Base-by-base conservation (phyloP, 164 flowering plant genomes). In the Umbilicus rupestris region DNA sequence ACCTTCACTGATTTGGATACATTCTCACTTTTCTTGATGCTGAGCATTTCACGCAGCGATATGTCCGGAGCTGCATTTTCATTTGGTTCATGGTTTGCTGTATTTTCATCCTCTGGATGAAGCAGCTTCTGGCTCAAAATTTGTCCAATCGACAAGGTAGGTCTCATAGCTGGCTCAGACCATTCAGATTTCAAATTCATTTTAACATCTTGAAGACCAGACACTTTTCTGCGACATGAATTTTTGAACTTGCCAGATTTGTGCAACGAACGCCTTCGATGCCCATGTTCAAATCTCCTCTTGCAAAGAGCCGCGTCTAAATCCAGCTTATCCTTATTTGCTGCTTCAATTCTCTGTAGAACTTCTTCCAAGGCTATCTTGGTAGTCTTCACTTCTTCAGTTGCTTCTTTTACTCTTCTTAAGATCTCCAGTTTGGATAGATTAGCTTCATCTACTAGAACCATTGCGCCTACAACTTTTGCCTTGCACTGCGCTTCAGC, bases 101-200 rank as follows among this genome's bases (percentile, higher is more conserved):
- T 84, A 52, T 68, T 65, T 44, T 79, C 90, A 67, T 76, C 96
- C 24, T 82, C 88, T n/a, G 87, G 81, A 26, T 81, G 47, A 31
- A 82, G 80, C 68, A 94, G 79, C 78, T 91, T 94, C 79, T 84
- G 71, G 79, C 93, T 89, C 69, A 91, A 76, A 58, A 91, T 94
- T 74, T 94, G 93, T 31, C 97, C 99, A 7, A 94, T 91, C 19
- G 97, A 94, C 42, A 91, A 49, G 6, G 97, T 88, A 5, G 87
- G 82, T 75, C 72, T 82, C 64, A 85, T 50, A 66, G 74, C 83
- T 15, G 87, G 90, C 44, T 62, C 78, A 29, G 80, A 59, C n/a
- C 73, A 83, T 37, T 87, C 90, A 49, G 31, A 70, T 1, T 49
- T 75, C 57, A 83, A 42, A 66, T 79, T 77, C n/a, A 86, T 86